Evolutionary conservation across 495 filamentous ascomycete species (phyloP).

Genomic region (Penicillium paradoxum): DNA sequence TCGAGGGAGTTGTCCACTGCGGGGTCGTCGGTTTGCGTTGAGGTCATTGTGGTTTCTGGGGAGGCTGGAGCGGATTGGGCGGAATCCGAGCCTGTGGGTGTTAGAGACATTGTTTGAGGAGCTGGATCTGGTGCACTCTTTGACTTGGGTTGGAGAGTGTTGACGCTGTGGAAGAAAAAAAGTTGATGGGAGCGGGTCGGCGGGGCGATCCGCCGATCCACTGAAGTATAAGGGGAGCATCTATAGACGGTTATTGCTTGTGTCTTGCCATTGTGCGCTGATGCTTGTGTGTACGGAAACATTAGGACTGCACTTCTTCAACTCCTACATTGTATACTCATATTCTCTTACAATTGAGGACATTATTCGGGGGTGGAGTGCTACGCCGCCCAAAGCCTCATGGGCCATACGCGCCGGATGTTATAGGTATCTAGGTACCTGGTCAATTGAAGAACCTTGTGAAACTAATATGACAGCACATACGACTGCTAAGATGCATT

Average conservation of each 20-base stretch:
- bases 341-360: too few species aligned
- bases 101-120: neutral
- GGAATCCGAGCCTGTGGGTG: slow-evolving; percentile 1
- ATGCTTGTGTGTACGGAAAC: too few species aligned
- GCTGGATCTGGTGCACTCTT: neutral
- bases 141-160: neutral
- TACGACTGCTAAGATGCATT: too few species aligned
- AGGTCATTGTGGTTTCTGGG: slow-evolving; percentile 29
- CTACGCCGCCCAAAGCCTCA: too few species aligned
- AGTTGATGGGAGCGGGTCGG: neutral
- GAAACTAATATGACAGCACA: too few species aligned
- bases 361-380: too few species aligned
- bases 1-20: slow-evolving; percentile 36
- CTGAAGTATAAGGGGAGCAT: neutral
- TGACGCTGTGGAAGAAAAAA: neutral
- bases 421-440: too few species aligned
- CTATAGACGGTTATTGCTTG: too few species aligned
- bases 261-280: neutral
- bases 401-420: too few species aligned
- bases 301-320: too few species aligned
- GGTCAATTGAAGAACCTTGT: too few species aligned
- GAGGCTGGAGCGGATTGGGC: slow-evolving; percentile 14
- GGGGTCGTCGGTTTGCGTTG: slow-evolving; percentile 16
- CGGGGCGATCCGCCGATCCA: neutral
- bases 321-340: too few species aligned